Percentiles rank a stretch among this genome's conserved stretches.
These are phyloP conservation scores for Termitomyces sp. DNA, from an alignment of 768 basidiomycete genomes.

Conservation along the genomic window DNA sequence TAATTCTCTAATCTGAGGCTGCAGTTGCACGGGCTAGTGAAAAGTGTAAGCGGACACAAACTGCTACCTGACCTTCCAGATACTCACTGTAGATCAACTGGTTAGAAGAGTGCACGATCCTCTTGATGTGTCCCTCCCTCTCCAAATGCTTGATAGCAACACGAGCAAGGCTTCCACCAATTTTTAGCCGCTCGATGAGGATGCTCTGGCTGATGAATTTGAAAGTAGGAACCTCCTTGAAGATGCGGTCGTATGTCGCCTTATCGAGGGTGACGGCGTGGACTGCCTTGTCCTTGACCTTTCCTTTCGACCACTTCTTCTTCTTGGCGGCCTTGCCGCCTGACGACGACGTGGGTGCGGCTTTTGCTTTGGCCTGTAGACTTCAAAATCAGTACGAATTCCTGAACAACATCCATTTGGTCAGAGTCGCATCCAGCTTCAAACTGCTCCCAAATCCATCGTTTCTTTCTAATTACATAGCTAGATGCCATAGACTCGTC, in stretches of 20 bases:
- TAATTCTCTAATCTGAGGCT: conserved; percentile 38
- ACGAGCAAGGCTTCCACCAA: conserved; percentile 94
- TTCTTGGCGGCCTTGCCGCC: conserved; percentile 94
- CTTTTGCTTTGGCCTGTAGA: conserved; percentile 71
- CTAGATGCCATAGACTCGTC: background rate
- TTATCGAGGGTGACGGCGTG: conserved; percentile 97
- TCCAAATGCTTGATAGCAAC: conserved; percentile 88
- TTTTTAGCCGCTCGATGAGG: conserved; percentile 97
- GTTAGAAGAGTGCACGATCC: conserved; percentile 91
- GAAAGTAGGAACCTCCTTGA: conserved; percentile 99
- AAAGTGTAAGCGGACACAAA: background rate
- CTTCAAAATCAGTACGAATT: conserved; percentile 19
- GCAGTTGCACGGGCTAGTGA: conserved; percentile 47
- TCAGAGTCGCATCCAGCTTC: conserved; percentile 36
- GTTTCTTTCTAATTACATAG: background rate
- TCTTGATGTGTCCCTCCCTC: conserved; percentile 93
- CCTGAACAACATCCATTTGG: conserved; percentile 32
- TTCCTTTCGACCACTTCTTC: conserved; percentile 99
- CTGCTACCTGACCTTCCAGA: background rate
- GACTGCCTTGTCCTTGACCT: conserved; percentile 99
- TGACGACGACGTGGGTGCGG: conserved; percentile 54
- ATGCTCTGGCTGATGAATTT: conserved; percentile 97
- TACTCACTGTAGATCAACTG: conserved; percentile 95
- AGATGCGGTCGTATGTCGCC: conserved; percentile 85
- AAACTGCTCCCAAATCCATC: conserved; percentile 2